Percentiles rank a stretch among this genome's conserved stretches.
Conservation (phyloP, 2,329 filamentous ascomycete species). For the Aureobasidium sp. region DNA sequence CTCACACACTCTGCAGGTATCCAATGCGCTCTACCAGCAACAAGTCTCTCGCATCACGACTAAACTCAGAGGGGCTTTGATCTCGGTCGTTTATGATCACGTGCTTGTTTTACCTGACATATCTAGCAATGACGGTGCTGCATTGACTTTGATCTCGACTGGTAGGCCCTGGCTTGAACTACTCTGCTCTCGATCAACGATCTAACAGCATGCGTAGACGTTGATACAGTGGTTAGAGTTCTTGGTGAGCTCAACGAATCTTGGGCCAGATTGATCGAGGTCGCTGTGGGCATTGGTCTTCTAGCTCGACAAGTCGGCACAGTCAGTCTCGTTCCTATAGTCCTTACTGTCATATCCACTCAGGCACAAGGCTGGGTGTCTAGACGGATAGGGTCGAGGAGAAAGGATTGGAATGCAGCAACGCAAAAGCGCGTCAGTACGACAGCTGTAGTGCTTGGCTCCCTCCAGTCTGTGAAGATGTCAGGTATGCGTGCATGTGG, state of each 20-base stretch:
- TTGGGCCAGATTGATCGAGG: slow-evolving; percentile 1
- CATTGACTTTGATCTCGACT: background rate
- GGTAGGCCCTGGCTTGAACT: background rate
- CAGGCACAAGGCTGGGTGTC: background rate
- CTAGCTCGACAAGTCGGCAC: background rate
- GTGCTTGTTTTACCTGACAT: background rate
- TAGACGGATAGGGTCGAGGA: background rate
- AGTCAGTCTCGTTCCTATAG: background rate
- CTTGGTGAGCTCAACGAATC: background rate
- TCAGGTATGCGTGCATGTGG: background rate
- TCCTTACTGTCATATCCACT: background rate
- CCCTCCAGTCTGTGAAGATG: background rate
- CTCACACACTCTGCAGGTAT: background rate
- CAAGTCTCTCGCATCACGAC: background rate
- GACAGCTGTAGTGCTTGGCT: background rate
- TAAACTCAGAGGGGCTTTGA: background rate
- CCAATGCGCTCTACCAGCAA: background rate
- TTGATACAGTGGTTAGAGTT: background rate
- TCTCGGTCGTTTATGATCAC: background rate
- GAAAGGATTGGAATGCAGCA: background rate
- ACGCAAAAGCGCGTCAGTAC: background rate
- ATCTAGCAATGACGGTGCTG: background rate
- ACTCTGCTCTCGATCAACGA: too few relatives aligned
- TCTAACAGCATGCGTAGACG: background rate
- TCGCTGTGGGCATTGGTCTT: background rate